Base-by-base conservation (phyloP, 1,139 yeast genomes). In the Candida tropicalis region DNA sequence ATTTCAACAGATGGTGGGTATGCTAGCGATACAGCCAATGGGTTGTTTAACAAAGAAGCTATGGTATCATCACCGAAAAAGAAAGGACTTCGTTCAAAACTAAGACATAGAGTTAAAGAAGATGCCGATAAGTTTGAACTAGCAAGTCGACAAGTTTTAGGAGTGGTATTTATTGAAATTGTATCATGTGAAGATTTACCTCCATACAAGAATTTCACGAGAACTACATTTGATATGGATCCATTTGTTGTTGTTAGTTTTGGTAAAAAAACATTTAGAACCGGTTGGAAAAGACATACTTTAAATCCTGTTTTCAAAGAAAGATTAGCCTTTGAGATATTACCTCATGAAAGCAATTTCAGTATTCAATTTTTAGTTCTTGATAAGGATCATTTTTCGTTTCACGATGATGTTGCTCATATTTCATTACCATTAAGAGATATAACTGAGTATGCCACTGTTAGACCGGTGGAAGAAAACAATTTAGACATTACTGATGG, bases 161-260 rank as follows among this genome's bases (percentile, higher is more conserved):
- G 98, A 1, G 87, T 91, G 10, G 66, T 86, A 6, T 87, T 86
- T 54, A 60, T 91, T 39, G 96, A 91, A 51, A 79, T 91, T 18
- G 77, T 82, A 3, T 79, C 86, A 1, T 89, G 91, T 18, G 70
- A 79, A 1, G 90, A 81, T 43, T 64, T 87, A 34, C 96, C 96
- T 2, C 85, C 89, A 0, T 69, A 81, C 37, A 73, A 68, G 44
- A 82, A 79, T 53, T 67, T 79, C 26, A 74, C 79, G 48, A 72
- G 91, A 16, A 80, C 90, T 16, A 84, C 93, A 0, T 93, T 85
- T 57, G 97, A 90, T 60, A 88, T 93, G 95, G 99, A 93, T 58
- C 98, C 99, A 0, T 93, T 91, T 65, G 95, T 91, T 5, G 93
- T 91, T 13, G 84, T 88, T 0, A 84, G 97, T 0, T 89, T 91